Conservation (phyloP, 164 flowering plant species). For the Dillenia suffruticosa region DNA sequence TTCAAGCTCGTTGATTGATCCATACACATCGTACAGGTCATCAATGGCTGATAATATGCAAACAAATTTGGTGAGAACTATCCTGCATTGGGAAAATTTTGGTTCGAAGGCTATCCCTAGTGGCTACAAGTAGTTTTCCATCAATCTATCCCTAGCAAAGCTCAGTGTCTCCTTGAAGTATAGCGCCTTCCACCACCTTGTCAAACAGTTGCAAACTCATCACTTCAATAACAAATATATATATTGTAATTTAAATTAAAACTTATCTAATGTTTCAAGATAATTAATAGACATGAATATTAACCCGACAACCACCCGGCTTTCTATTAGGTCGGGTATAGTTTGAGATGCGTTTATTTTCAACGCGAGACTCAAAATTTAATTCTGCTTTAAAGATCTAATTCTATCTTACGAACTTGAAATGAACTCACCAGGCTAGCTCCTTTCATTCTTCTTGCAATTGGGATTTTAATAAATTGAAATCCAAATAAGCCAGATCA, state of each 20-base stretch:
- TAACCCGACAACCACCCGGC: too few species aligned
- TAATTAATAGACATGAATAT: neutral
- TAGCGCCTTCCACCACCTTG: conserved; percentile 29
- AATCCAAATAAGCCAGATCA: conserved; percentile 25
- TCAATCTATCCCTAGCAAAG: conserved; percentile 27
- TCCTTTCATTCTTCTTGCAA: conserved; percentile 19
- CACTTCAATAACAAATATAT: too few species aligned
- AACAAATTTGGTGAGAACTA: too few species aligned
- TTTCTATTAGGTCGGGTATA: too few species aligned
- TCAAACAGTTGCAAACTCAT: neutral
- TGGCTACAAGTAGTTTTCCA: conserved; percentile 27
- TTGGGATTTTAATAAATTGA: conserved; percentile 19
- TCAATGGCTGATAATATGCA: conserved; percentile 6
- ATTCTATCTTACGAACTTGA: neutral
- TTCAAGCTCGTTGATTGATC: conserved; percentile 27
- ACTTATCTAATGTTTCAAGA: neutral
- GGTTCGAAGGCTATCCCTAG: conserved; percentile 15
- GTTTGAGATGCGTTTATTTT: too few species aligned
- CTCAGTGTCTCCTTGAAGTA: conserved; percentile 5
- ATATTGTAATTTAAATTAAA: too few species aligned
- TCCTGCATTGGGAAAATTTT: conserved; percentile 12
- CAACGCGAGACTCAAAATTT: too few species aligned
- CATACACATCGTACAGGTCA: conserved; percentile 30
- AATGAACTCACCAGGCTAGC: conserved; percentile 11
- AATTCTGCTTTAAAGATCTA: too few species aligned